A percentile compares a stretch with the other conserved stretches of the same genome.
These are phyloP conservation scores for Medicago truncatula DNA, from an alignment of 306 rosid species.

Conservation along the genomic window DNA sequence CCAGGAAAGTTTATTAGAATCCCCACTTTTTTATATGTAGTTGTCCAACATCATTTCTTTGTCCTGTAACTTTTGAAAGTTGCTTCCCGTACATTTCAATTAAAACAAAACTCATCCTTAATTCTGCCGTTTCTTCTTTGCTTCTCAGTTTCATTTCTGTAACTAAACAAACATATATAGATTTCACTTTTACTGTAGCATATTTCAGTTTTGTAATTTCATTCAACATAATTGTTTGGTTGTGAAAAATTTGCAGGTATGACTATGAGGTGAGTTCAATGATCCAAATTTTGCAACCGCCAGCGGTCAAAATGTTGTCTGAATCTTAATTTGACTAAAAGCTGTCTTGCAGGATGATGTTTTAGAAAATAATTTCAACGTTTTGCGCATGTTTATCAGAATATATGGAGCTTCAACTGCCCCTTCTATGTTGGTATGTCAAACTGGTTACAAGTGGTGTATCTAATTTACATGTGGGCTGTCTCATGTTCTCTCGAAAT, in stretches of 20 bases:
- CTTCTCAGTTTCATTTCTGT: slow-evolving; percentile 29
- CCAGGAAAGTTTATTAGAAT: not conserved
- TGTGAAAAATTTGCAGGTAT: slow-evolving; percentile 64
- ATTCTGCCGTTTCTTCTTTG: slow-evolving; percentile 1
- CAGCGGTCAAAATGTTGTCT: not conserved
- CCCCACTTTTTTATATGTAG: not conserved
- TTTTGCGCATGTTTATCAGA: slow-evolving; percentile 83
- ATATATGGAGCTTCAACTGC: slow-evolving; percentile 79
- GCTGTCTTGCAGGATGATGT: slow-evolving; percentile 80
- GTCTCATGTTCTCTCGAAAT: not conserved
- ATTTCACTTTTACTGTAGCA: slow-evolving; percentile 42
- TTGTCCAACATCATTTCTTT: slow-evolving; percentile 3
- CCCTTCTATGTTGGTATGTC: slow-evolving; percentile 69
- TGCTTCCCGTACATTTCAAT: slow-evolving; percentile 14
- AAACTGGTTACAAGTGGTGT: slow-evolving; percentile 19
- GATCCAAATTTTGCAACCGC: slow-evolving; percentile 26
- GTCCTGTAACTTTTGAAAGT: slow-evolving; percentile 12
- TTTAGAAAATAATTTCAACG: slow-evolving; percentile 79
- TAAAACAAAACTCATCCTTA: slow-evolving; percentile 6
- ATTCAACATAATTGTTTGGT: slow-evolving; percentile 47
- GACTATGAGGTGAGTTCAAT: slow-evolving; percentile 83
- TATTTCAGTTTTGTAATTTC: slow-evolving; percentile 45
- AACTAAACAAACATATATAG: slow-evolving; percentile 26
- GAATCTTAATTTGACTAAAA: slow-evolving; percentile 34
- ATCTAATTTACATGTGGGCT: slow-evolving; percentile 29